Base-by-base conservation (phyloP, 1,139 yeast genomes). In the Scheffersomyces stambukii region DNA sequence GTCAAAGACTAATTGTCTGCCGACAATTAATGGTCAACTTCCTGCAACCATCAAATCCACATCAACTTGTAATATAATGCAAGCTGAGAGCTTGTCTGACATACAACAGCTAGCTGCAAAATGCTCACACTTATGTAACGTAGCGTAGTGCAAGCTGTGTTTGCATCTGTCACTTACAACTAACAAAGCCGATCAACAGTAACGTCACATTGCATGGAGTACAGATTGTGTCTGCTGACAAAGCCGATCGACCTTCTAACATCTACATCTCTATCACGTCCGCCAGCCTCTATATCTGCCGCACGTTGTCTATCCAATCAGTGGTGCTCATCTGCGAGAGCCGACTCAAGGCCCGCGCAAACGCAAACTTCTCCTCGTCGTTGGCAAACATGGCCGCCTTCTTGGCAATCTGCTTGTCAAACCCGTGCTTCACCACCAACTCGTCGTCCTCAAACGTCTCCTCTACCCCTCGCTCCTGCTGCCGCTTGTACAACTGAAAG, bases 311-410 rank as follows among this genome's bases (percentile, higher is more conserved):
- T 9, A 85, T 81, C 98, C 98, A 91, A 31, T 83, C 95, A 24
- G 80, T 80, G 4, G 95, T 82, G 43, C 95, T 81, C 96, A 91
- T 91, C 46, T 91, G 97, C 29, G 91, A 73, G 42, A 91, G 66
- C 52, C 98, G 74, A 43, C 93, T 81, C 39, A 91, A 65, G 0
- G 97, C 96, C 50, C 98, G 71, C 1, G 96, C 95, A 65, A 89
- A 91, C 10, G 98, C 98, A 64, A 91, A 91, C 54, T 81, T 75
- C 57, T 91, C 98, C 55, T 91, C 98, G 52, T 88, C 97, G 25
- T 82, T 70, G 19, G 28, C 35, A 60, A 91, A 89, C 77, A 86
- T 77, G 19, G 82, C 64, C 1, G 93, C 83, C 50, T 80, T 77
- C 42, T 80, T 73, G n/a, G 91, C 85, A 31, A 81, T 65, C 40